These are phyloP conservation scores for Aspergillus clavatus DNA, from an alignment of 2,329 filamentous ascomycete species.

Conservation along the genomic window DNA sequence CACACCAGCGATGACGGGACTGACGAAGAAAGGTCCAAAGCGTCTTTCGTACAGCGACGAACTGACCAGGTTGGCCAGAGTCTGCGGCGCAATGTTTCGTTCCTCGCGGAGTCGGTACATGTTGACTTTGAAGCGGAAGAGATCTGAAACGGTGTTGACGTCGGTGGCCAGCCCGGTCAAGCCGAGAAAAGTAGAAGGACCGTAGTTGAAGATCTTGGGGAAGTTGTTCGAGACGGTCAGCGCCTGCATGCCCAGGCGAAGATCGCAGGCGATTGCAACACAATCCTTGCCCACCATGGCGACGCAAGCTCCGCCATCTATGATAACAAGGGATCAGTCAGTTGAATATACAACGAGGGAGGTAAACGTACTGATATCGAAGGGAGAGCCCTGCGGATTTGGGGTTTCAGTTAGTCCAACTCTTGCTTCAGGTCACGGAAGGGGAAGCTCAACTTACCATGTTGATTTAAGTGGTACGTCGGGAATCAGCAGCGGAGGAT, in stretches of 20 bases:
- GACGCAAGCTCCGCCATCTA: constrained; percentile 86
- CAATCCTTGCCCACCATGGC: constrained; percentile 99
- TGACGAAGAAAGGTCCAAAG: constrained; percentile 96
- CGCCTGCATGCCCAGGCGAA: constrained; percentile 92
- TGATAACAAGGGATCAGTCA: constrained; percentile 5
- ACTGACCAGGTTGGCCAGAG: constrained; percentile 92
- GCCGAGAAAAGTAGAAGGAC: constrained; percentile 82
- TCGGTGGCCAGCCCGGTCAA: constrained; percentile 96
- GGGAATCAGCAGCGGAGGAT: background rate
- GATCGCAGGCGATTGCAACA: constrained; percentile 97
- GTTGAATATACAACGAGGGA: constrained; percentile 1
- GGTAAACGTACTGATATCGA: constrained; percentile 77
- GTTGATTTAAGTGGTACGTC: background rate
- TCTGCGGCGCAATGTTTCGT: constrained; percentile 88
- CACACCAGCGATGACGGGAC: constrained; percentile 88
- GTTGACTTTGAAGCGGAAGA: constrained; percentile 99
- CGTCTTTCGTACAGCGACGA: constrained; percentile 88
- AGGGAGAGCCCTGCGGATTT: constrained; percentile 71
- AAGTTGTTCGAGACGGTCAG: constrained; percentile 98
- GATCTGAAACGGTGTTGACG: constrained; percentile 87
- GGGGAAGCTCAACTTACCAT: constrained; percentile 25
- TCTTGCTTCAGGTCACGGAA: constrained; percentile 15
- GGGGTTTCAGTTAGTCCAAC: constrained; percentile 29
- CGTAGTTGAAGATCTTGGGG: constrained; percentile 98
- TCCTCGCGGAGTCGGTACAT: constrained; percentile 99